Evolutionary conservation across 768 basidiomycete genomes (phyloP).

Genomic region (Boletus pseudopeckii): DNA sequence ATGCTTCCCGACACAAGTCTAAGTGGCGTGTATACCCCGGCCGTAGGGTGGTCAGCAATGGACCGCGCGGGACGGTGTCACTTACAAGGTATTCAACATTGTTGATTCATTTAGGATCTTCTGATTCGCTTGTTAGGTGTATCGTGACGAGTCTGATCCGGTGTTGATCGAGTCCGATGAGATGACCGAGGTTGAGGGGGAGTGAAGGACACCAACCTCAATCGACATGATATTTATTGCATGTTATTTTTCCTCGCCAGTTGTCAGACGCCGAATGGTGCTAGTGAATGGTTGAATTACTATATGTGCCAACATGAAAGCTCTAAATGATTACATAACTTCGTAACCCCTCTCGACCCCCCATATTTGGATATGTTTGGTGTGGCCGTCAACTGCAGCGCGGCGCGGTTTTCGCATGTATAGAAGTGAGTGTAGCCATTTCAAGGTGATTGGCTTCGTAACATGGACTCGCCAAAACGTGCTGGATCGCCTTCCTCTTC

Average conservation of each 20-base stretch:
- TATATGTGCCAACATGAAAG: too few species aligned
- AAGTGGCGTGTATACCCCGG: not conserved
- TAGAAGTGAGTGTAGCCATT: conserved; percentile 16
- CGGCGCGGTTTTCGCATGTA: conserved; percentile 7
- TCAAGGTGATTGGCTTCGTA: conserved; percentile 24
- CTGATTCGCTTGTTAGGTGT: not conserved
- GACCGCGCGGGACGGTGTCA: not conserved
- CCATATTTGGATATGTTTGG: conserved; percentile 22
- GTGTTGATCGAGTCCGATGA: too few species aligned
- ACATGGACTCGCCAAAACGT: conserved; percentile 67
- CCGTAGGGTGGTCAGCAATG: not conserved
- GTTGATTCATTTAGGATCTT: not conserved
- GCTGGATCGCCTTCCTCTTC: conserved; percentile 53
- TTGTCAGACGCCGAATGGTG: too few species aligned
- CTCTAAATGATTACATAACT: not conserved
- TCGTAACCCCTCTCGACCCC: conserved; percentile 11
- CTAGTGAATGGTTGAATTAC: too few species aligned
- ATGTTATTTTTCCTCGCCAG: too few species aligned
- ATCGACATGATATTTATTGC: too few species aligned
- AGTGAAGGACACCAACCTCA: too few species aligned
- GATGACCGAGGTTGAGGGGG: too few species aligned
- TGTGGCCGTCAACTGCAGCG: not conserved
- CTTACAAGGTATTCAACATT: not conserved
- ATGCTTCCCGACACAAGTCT: not conserved
- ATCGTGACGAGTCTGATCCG: not conserved